Percentiles rank a stretch among this genome's conserved stretches.
These are phyloP conservation scores for Camellia oleifera DNA, from an alignment of 179 eudicot genomes.

Conservation along the genomic window DNA sequence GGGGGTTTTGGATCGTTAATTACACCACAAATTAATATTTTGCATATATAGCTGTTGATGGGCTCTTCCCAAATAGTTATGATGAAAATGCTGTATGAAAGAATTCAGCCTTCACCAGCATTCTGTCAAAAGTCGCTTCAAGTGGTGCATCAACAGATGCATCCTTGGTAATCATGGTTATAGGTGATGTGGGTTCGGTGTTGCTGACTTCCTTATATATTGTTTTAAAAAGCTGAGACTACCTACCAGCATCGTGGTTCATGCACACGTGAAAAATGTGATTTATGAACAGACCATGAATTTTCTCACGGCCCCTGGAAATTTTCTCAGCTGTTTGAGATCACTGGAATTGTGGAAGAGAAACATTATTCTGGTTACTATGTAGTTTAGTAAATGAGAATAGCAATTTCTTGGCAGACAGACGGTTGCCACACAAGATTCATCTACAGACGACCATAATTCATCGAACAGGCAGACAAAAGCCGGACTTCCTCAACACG, in stretches of 20 bases:
- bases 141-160: conserved; percentile 6
- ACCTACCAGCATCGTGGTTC: not conserved
- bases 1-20: not conserved
- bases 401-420: not conserved
- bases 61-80: not conserved
- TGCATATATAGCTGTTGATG: not conserved
- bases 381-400: not conserved
- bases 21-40: not conserved
- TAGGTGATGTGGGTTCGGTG: not conserved
- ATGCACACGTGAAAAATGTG: not conserved
- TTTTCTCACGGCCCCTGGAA: not conserved
- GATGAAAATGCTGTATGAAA: not conserved
- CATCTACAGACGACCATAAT: not conserved
- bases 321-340: not conserved
- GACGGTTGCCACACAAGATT: not conserved
- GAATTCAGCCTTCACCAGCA: not conserved
- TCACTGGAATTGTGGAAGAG: not conserved
- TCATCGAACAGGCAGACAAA: not conserved
- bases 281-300: not conserved
- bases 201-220: not conserved
- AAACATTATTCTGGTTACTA: not conserved
- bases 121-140: not conserved
- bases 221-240: not conserved
- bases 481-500: not conserved
- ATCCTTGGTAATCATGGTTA: not conserved